Evolutionary conservation across 306 rosid species (phyloP).

Genomic region (Rosa multiflora): DNA sequence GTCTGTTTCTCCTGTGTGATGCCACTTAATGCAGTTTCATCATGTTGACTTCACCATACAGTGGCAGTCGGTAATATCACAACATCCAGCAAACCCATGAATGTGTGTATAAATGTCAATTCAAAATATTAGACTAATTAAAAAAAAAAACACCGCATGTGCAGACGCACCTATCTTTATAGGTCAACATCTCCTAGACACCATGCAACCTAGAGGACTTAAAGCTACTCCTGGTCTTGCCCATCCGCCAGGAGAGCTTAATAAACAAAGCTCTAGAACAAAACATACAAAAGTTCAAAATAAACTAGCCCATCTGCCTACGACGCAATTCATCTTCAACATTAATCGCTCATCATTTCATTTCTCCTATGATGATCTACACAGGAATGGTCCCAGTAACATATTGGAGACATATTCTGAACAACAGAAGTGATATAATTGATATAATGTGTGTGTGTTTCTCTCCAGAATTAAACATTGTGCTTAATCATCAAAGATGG

Average conservation of each 20-base stretch:
- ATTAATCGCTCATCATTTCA: not conserved
- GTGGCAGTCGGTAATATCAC: not conserved
- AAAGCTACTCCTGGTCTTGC: not conserved
- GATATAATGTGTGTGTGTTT: not conserved
- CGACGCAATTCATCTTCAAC: not conserved
- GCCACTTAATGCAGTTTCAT: not conserved
- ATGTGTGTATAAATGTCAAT: not conserved
- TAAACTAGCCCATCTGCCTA: not conserved
- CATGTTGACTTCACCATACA: not conserved
- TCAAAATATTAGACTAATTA: not conserved
- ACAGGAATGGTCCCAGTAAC: not conserved
- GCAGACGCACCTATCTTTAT: not conserved
- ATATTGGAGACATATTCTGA: not conserved
- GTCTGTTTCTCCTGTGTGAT: not conserved
- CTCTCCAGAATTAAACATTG: not conserved
- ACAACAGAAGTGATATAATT: not conserved
- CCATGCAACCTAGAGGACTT: not conserved
- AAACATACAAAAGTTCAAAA: not conserved
- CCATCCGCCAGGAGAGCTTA: not conserved
- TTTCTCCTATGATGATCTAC: not conserved
- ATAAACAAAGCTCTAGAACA: not conserved
- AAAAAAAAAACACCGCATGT: not conserved
- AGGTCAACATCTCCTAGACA: not conserved
- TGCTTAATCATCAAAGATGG: conserved; percentile 14
- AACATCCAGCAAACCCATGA: not conserved